A percentile compares a stretch with the other conserved stretches of the same genome.
Conservation (phyloP, 441 rosid species). For the Aquilaria agallochum region DNA sequence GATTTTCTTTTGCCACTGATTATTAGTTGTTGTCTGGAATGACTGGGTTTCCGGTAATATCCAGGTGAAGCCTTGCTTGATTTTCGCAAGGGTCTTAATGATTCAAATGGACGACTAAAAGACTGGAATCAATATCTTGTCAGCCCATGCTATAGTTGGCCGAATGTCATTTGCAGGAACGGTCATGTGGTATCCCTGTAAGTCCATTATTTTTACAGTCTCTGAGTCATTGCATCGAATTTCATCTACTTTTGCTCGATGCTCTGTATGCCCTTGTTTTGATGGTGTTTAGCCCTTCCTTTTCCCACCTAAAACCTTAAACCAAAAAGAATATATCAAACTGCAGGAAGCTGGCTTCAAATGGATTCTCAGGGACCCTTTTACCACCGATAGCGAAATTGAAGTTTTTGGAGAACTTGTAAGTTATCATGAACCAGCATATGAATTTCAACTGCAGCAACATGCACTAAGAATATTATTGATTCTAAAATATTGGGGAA, state of each 20-base stretch:
- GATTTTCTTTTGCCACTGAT: background rate
- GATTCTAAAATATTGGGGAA: no score
- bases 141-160: conserved; percentile 95
- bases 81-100: conserved; percentile 53
- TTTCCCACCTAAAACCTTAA: no score
- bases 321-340: conserved; percentile 13
- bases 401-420: conserved; percentile 71
- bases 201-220: conserved; percentile 25
- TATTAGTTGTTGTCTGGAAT: background rate
- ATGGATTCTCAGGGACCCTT: conserved; percentile 80
- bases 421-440: conserved; percentile 25
- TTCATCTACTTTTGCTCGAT: background rate
- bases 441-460: background rate
- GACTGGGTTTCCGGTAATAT: conserved; percentile 12
- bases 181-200: conserved; percentile 72
- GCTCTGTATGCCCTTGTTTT: background rate
- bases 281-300: background rate
- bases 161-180: conserved; percentile 66
- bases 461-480: background rate
- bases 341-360: conserved; percentile 66
- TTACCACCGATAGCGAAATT: conserved; percentile 67
- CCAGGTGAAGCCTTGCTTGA: conserved; percentile 74
- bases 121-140: conserved; percentile 66
- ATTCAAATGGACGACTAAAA: conserved; percentile 37
- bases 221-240: background rate